phyloP scores from a whole-genome alignment of 2,329 filamentous ascomycete genomes.

The Fusarium sp. region DNA sequence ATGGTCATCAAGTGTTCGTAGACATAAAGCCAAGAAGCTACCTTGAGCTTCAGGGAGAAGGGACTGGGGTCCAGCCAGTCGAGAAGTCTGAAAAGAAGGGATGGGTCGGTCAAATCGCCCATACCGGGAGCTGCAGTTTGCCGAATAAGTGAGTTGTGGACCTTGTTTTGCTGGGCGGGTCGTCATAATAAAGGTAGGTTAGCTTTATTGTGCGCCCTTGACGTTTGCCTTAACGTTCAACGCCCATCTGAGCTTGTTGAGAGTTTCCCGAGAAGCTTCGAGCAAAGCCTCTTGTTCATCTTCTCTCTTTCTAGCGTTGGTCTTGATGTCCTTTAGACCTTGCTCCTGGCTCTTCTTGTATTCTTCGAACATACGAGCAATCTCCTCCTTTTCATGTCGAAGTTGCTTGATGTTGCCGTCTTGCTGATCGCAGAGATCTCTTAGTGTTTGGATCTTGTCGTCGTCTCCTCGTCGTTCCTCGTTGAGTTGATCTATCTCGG shows the following conservation, averaged over 20 bases:
- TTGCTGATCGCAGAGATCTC: conserved; percentile 80
- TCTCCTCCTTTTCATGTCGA: conserved; percentile 71
- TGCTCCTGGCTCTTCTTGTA: conserved; percentile 76
- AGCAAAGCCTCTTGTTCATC: conserved; percentile 71
- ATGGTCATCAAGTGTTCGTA: conserved; percentile 40
- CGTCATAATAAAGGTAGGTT: not conserved
- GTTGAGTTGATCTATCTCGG: conserved; percentile 67
- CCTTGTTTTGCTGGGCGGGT: not conserved
- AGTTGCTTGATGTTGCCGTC: conserved; percentile 75
- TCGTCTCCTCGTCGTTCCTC: conserved; percentile 71
- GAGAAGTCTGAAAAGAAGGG: not conserved
- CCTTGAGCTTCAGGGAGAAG: conserved; percentile 15
- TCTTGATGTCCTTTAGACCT: conserved; percentile 71
- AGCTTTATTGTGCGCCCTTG: conserved; percentile 63
- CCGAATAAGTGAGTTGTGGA: not conserved
- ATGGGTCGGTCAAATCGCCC: not conserved
- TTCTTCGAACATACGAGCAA: conserved; percentile 70
- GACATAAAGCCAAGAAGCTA: conserved; percentile 29
- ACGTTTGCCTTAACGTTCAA: conserved; percentile 75
- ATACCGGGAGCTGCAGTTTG: not conserved
- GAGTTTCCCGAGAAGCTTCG: conserved; percentile 69
- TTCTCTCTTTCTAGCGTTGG: conserved; percentile 68
- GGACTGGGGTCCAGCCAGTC: conserved; percentile 22
- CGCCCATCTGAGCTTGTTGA: conserved; percentile 80
- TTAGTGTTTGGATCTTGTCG: conserved; percentile 72